These are phyloP conservation scores for Phytopythium helicoides DNA, from an alignment of 352 stramenopile genomes.

Conservation along the genomic window DNA sequence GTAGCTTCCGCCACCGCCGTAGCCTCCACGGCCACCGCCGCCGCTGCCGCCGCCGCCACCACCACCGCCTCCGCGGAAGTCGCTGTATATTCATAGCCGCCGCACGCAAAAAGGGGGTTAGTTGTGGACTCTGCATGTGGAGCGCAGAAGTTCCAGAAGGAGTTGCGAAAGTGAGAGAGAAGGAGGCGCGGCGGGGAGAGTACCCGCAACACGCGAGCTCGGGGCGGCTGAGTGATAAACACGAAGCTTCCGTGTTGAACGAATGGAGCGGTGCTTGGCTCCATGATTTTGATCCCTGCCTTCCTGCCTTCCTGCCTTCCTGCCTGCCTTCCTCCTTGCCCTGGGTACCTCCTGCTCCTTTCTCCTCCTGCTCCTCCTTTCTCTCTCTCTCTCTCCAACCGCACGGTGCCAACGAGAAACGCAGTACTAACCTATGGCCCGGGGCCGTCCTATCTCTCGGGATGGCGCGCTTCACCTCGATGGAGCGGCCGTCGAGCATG, in stretches of 20 bases:
- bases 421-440: constrained; percentile 71
- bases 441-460: constrained; percentile 75
- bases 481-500: constrained; percentile 86
- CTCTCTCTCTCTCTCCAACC: constrained; percentile 20
- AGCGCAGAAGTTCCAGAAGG: no score
- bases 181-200: constrained; percentile 21
- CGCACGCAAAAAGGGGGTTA: neutral
- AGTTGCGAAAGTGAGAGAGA: constrained; percentile 22
- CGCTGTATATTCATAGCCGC: constrained; percentile 19
- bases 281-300: neutral
- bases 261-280: constrained; percentile 7
- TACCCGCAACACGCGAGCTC: constrained; percentile 25
- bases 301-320: constrained; percentile 1
- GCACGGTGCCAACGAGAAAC: neutral
- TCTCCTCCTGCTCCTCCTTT: constrained; percentile 17
- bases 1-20: constrained; percentile 23
- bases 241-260: constrained; percentile 30
- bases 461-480: constrained; percentile 93
- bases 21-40: constrained; percentile 1
- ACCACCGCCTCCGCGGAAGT: constrained; percentile 27
- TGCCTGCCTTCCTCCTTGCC: constrained; percentile 2
- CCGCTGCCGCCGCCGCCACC: constrained; percentile 10
- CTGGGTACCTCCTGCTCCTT: constrained; percentile 17
- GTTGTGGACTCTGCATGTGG: no score
- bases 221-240: constrained; percentile 4